phyloP scores from a whole-genome alignment of 2,329 filamentous ascomycete genomes.

The Botrytis byssoidea region DNA sequence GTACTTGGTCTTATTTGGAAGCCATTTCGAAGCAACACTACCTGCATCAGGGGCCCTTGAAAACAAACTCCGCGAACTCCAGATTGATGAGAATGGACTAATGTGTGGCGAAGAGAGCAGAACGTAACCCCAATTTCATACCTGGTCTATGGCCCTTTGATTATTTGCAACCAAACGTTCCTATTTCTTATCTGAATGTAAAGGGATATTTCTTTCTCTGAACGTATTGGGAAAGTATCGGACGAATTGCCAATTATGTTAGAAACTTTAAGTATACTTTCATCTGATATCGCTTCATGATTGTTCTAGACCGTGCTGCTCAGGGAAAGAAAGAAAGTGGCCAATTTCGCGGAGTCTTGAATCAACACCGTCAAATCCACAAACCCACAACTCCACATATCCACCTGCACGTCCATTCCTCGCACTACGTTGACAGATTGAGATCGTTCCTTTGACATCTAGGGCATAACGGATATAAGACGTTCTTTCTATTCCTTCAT shows the following conservation, averaged over 20 bases:
- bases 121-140: not conserved
- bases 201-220: not conserved
- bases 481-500: not conserved
- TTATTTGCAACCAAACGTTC: not conserved
- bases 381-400: not conserved
- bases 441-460: not conserved
- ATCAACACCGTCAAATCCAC: not conserved
- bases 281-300: not conserved
- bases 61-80: not conserved
- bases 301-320: slow-evolving; percentile 1
- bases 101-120: not conserved
- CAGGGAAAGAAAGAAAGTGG: not conserved
- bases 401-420: not conserved
- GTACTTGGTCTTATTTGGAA: not conserved
- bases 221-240: slow-evolving; percentile 2
- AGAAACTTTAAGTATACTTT: not conserved
- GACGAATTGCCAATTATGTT: slow-evolving; percentile 2
- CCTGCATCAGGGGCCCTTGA: not conserved
- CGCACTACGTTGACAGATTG: not conserved
- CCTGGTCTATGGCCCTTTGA: not conserved
- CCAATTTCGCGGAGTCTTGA: slow-evolving; percentile 13
- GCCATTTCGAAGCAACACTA: not conserved
- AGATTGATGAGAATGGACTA: not conserved
- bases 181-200: not conserved
- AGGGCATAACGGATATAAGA: not conserved